phyloP scores from a whole-genome alignment of 208 protist species.

The Acanthamoeba lenticulata region DNA sequence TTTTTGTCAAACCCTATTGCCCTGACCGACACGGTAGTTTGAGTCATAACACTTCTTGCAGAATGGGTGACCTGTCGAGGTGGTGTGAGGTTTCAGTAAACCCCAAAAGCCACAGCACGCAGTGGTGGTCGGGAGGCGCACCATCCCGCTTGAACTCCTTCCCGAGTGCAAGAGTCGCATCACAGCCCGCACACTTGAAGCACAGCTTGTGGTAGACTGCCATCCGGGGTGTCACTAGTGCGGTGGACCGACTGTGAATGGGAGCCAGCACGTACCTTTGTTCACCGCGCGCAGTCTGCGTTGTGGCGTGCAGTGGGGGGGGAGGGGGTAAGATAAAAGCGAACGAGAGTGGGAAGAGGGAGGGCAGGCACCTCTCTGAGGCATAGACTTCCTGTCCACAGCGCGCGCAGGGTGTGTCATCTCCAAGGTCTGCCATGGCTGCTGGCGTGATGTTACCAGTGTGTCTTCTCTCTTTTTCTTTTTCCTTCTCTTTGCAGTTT shows the following conservation, averaged over 20 bases:
- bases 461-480: background rate
- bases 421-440: background rate
- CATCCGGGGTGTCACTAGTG: background rate
- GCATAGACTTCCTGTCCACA: background rate
- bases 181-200: constrained; percentile 39
- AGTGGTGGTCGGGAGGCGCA: background rate
- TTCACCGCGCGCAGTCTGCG: background rate
- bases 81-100: too few relatives aligned
- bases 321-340: too few relatives aligned
- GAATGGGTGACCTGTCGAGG: background rate
- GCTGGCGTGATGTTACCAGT: background rate
- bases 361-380: background rate
- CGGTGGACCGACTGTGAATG: background rate
- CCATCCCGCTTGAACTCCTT: constrained; percentile 54
- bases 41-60: constrained; percentile 40
- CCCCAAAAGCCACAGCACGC: background rate
- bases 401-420: background rate
- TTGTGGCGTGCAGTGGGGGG: background rate
- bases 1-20: constrained; percentile 3
- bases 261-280: background rate
- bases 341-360: background rate
- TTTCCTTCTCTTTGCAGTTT: background rate
- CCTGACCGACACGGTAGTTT: constrained; percentile 20
- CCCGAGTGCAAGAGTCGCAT: background rate
- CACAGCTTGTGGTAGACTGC: constrained; percentile 39